These are phyloP conservation scores for Chlorophyllum brunneum DNA, from an alignment of 768 basidiomycete genomes.

Conservation along the genomic window DNA sequence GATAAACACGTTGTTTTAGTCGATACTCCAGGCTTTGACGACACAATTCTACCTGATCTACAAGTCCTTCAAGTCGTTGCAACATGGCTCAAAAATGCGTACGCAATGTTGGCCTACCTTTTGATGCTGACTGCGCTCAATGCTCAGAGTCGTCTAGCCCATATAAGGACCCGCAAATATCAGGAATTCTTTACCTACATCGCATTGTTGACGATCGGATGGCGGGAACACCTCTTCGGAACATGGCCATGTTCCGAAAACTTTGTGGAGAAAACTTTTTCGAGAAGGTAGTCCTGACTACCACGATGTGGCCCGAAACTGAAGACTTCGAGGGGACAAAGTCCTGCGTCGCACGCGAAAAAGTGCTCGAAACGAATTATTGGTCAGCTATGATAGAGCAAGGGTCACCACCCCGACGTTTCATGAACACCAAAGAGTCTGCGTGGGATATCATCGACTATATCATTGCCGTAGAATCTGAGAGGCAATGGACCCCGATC, in stretches of 20 bases:
- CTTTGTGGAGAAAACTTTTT: slow-evolving; percentile 4
- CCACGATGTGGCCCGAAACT: slow-evolving; percentile 3
- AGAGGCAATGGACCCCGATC: not conserved
- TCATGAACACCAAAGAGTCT: not conserved
- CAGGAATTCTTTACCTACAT: slow-evolving; percentile 4
- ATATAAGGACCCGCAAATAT: not conserved
- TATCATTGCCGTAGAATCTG: not conserved
- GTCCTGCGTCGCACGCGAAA: not conserved
- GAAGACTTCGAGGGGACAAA: not conserved
- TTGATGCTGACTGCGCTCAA: too few species aligned
- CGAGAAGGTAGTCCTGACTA: not conserved
- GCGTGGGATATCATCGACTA: not conserved
- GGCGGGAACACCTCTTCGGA: not conserved
- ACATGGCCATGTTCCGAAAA: slow-evolving; percentile 5
- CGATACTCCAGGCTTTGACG: slow-evolving; percentile 15
- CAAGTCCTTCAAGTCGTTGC: slow-evolving; percentile 21
- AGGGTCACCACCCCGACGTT: not conserved
- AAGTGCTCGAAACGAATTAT: not conserved
- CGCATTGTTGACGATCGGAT: slow-evolving; percentile 6
- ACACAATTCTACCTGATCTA: not conserved
- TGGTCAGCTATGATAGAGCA: not conserved
- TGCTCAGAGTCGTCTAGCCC: too few species aligned
- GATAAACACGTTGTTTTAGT: slow-evolving; percentile 9
- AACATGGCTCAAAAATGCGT: slow-evolving; percentile 18
- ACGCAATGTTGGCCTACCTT: not conserved